Percentiles rank a stretch among this genome's conserved stretches.
These are phyloP conservation scores for Adansonia madagascariensis DNA, from an alignment of 441 rosid genomes.

Conservation along the genomic window DNA sequence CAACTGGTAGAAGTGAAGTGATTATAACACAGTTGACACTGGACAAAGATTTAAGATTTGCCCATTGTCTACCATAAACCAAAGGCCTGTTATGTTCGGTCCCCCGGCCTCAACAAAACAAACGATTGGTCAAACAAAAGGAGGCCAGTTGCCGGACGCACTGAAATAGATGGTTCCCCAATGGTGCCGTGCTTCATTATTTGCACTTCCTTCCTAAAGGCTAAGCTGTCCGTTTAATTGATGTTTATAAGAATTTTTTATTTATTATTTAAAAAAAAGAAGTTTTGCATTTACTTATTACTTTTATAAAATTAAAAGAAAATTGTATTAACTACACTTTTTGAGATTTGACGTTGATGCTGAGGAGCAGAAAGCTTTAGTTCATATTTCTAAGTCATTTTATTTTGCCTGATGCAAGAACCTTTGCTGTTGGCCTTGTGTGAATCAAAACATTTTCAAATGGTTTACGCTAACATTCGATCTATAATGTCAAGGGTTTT, in stretches of 20 bases:
- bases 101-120: background rate
- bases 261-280: no score
- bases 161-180: no score
- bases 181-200: no score
- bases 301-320: no score
- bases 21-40: background rate
- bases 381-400: background rate
- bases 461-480: background rate
- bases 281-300: no score
- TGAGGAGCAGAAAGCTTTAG: conserved; percentile 37
- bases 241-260: no score
- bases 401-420: conserved; percentile 9
- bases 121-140: no score
- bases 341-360: conserved; percentile 6
- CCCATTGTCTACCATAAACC: background rate
- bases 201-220: no score
- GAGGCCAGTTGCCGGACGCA: no score
- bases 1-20: conserved; percentile 10
- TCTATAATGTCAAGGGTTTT: background rate
- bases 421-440: background rate
- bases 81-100: background rate
- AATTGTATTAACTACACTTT: no score
- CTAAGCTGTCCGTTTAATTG: no score
- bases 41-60: background rate
- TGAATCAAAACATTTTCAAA: background rate